Conservation (phyloP, 768 basidiomycete genomes). For the Phlegmacium glaucopus region DNA sequence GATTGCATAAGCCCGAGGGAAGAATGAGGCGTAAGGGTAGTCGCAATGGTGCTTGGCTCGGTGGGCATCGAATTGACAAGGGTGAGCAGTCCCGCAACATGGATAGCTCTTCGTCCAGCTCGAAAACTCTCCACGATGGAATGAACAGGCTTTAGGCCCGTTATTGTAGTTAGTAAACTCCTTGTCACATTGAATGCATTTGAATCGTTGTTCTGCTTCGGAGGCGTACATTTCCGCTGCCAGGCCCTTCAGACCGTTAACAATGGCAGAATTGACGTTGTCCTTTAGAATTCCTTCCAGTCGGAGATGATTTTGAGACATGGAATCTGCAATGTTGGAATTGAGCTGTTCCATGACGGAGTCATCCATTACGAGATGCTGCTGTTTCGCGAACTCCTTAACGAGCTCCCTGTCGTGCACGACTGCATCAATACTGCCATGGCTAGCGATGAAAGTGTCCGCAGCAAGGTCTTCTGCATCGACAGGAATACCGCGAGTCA, state of each 20-base stretch:
- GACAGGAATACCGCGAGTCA: constrained; percentile 33
- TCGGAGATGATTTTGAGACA: constrained; percentile 27
- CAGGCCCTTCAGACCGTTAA: constrained; percentile 33
- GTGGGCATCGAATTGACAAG: constrained; percentile 33
- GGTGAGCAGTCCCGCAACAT: constrained; percentile 32
- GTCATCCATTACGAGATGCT: constrained; percentile 35
- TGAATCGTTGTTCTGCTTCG: constrained; percentile 35
- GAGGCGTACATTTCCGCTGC: constrained; percentile 29
- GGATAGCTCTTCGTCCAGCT: constrained; percentile 31
- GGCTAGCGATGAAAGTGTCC: constrained; percentile 28
- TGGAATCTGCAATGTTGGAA: constrained; percentile 29
- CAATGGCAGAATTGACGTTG: constrained; percentile 30
- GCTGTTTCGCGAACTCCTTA: constrained; percentile 33
- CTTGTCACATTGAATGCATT: constrained; percentile 37
- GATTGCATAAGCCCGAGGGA: constrained; percentile 28
- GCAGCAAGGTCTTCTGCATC: constrained; percentile 36
- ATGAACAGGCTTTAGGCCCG: constrained; percentile 36
- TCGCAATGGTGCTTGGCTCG: constrained; percentile 38
- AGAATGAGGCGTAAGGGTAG: constrained; percentile 38
- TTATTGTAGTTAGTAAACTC: constrained; percentile 34
- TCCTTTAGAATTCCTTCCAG: constrained; percentile 30
- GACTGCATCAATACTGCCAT: constrained; percentile 33
- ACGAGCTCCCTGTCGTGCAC: constrained; percentile 33
- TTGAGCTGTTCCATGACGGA: constrained; percentile 38
- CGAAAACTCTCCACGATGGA: constrained; percentile 32